Base-by-base conservation (phyloP, 331 rosid species). In the Acacia pycnantha region DNA sequence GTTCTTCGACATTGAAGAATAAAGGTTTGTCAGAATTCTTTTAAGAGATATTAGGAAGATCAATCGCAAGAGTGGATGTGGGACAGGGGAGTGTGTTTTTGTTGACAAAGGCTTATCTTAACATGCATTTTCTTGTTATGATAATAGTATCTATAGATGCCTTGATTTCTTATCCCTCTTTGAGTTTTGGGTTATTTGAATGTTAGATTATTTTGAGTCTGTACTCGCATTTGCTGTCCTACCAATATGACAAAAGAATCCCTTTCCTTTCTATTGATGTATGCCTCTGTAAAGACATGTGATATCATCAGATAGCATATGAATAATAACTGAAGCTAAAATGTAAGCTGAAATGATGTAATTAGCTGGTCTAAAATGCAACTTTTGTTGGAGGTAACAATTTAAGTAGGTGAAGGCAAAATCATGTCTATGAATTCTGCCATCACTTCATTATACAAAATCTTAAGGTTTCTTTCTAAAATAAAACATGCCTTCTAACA, bases 101-200 rank as follows among this genome's bases (percentile, higher is more conserved):
- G 51, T 11, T 54, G 21, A 72, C 29, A 26, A 40, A 46, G 21
- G 40, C 50, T 11, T 80, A 37, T 68, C 68, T 67, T 54, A 22
- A 68, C 56, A 11, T 74, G 79, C 61, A 12, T 71, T 78, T 61
- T 78, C 76, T 35, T 56, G 43, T 76, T 35, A 4, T 73, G 67
- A 35, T 46, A 48, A 6, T 14, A 9, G 51, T 59, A 35, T 41
- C 21, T 56, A 27, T 11, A 56, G 70, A 74, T 62, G 41, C 82
- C 35, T 70, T 62, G 24, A 48, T 68, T 22, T 48, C 26, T n/a
- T 65, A 37, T 61, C 33, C 33, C 41, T n/a, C 27, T 24, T 22
- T 22, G 37, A 13, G 16, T 6, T 14, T 31, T 33, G n/a, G 14
- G 24, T 16, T 16, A 31, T 31, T 33, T 33, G 44, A 26, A 31